Base-by-base conservation (phyloP, 225 moss, liverwort and hornwort species). In the Sphagnum tenellum region DNA sequence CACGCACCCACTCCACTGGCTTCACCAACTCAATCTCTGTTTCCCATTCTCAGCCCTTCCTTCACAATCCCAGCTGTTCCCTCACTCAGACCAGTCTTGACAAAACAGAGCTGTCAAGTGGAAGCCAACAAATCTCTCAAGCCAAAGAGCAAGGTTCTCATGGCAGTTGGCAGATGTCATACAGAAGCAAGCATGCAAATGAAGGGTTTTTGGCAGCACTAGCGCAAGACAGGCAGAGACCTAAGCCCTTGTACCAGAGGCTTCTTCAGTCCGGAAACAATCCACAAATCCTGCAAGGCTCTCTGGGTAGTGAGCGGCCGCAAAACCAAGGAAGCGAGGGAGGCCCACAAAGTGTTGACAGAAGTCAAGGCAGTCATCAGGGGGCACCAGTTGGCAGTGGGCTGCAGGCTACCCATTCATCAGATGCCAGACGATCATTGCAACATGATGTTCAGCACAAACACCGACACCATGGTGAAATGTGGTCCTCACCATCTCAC, bases 1-100 rank as follows among this genome's bases (percentile, higher is more conserved):
- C 85, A 56, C 83, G 70, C 12, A 81, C 73, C 48, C 88, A 81
- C 61, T 96, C 96, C 44, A 88, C 86, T 68, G 89, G 85, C 3
- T 92, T 81, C 66, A 90, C 89, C 3, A 92, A 96, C 52, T 90
- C 92, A 47, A 81, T 96, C 14, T 96, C 96, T 5, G 81, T 96
- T 9, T 96, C 96, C 52, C 87, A 92, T 55, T 92, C 92, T 9
- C 96, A 83, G 62, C 89, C 89, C 47, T 90, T 92, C 44, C 89
- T 89, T 48, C 96, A 96, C 77, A 90, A 92, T 65, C 81, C 96
- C 12, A 92, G 91, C 71, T 95, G 94, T 69, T 95, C 91, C 4
- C 78, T 91, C 49, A 92, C 92, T 8, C 92, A 89, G 70, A 98
- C 82, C 57, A 92, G 90, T 12, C 71, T 92, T 66, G 96, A 98